Conservation (phyloP, 306 rosid genomes). For the Vigna nakashimae region DNA sequence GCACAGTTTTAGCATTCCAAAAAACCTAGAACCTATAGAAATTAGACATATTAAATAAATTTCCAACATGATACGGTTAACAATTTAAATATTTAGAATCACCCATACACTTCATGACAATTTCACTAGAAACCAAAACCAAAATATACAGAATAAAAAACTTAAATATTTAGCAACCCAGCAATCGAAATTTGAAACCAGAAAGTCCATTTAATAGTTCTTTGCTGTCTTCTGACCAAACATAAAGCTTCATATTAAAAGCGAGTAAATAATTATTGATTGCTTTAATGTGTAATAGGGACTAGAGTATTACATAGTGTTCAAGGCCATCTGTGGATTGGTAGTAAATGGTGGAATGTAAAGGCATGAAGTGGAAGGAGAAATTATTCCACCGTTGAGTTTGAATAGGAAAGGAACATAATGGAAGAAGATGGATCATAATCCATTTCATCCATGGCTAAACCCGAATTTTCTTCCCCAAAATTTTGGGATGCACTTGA, state of each 20-base stretch:
- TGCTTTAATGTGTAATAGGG: constrained; percentile 1
- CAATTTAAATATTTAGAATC: constrained; percentile 24
- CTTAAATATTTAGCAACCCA: neutral
- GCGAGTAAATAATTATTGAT: constrained; percentile 12
- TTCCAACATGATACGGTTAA: constrained; percentile 20
- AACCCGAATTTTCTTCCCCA: too few species aligned
- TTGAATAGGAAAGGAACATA: too few species aligned
- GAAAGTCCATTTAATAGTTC: neutral
- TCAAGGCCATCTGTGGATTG: neutral
- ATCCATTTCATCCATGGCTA: too few species aligned
- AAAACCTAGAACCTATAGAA: constrained; percentile 37
- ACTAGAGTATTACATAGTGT: neutral
- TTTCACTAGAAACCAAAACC: constrained; percentile 17
- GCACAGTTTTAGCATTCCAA: constrained; percentile 35
- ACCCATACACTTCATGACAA: constrained; percentile 19
- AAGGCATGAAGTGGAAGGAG: too few species aligned
- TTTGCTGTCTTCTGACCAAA: constrained; percentile 16
- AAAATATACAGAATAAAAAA: neutral
- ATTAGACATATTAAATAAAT: constrained; percentile 21
- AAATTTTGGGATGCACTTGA: too few species aligned
- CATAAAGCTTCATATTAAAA: neutral
- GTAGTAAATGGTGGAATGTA: too few species aligned
- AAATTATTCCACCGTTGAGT: too few species aligned
- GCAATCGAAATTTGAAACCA: constrained; percentile 3
- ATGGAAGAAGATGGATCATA: too few species aligned